Evolutionary conservation across 2,329 filamentous ascomycete species (phyloP), one percentile per base, ranked within the genome.

Genomic region (Ceratocystis alfenasii): DNA sequence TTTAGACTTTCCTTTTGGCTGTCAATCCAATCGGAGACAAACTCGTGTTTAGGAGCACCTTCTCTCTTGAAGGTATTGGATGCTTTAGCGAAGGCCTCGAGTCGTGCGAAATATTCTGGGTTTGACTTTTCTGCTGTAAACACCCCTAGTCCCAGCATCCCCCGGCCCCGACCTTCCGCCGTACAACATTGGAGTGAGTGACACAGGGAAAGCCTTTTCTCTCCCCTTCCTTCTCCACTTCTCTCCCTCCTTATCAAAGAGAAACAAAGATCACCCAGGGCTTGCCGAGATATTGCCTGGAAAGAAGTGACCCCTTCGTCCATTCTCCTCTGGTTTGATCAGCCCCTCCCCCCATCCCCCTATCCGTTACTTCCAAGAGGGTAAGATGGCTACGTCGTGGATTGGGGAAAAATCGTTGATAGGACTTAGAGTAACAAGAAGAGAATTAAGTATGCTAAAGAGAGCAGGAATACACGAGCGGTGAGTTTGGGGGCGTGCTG

Each of bases 91-190:
- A 59, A 59, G 55, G 28, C 30, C 30, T 59, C 55, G 33, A 59
- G 55, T 8, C 55, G 55, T 59, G 55, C 55, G 33, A 33, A 59
- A 36, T 59, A 59, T 30, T 59, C 55, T 15, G 55, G 28, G n/a
- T 59, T 30, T 7, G 55, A 59, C 59, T 50, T 50, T 22, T 50
- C n/a, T 50, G n/a, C 46, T 41, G 30, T 41, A 4, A 41, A 22
- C n/a, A 8, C 46, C 45, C 45, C 44, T n/a, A 46, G 44, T 46
- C 46, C 46, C 22, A 20, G 25, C 20, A 6, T 28, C 12, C 55
- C 59, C 30, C 17, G 59, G 7, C 30, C 33, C 50, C 50, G 50
- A 30, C 25, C 50, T 57, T 57, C 17, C 22, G 50, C 25, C 30
- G 50, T 30, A 57, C 50, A 57, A 57, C 50, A 17, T 57, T 33